phyloP scores from a whole-genome alignment of 192 early-diverging fungal genomes.

The Coemansia sp. region DNA sequence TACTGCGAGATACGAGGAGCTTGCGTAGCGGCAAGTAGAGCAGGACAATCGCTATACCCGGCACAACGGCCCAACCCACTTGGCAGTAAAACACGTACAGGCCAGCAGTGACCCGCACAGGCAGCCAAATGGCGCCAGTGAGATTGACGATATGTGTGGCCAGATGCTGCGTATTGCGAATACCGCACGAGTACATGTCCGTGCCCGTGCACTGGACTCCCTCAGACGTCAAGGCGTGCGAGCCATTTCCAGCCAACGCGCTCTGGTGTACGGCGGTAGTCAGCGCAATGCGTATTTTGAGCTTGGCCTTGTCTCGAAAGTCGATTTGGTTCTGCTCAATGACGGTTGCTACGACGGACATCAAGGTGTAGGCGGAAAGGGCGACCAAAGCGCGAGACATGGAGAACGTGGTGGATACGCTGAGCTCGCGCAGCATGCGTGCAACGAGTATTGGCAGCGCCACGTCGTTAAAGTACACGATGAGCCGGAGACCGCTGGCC shows the following conservation, averaged over 20 bases:
- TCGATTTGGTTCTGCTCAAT: constrained; percentile 53
- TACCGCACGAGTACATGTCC: constrained; percentile 33
- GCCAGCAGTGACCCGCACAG: constrained; percentile 13
- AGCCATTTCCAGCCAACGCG: not conserved
- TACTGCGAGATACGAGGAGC: not conserved
- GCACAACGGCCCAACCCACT: constrained; percentile 34
- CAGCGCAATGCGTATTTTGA: constrained; percentile 24
- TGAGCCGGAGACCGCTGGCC: constrained; percentile 20
- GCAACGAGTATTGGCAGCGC: constrained; percentile 21
- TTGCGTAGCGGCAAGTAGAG: constrained; percentile 37
- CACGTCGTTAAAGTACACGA: constrained; percentile 22
- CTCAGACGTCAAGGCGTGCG: not conserved
- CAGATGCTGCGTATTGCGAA: constrained; percentile 11
- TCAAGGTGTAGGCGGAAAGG: not conserved
- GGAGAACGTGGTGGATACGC: not conserved
- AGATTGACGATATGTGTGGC: constrained; percentile 18
- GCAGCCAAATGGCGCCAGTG: constrained; percentile 21
- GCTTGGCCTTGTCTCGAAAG: constrained; percentile 17
- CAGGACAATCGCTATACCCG: constrained; percentile 18
- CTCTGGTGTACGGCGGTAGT: constrained; percentile 21
- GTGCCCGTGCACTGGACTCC: not conserved
- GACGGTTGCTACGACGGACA: not conserved
- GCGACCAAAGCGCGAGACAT: not conserved
- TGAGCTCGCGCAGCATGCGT: constrained; percentile 20
- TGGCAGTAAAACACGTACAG: constrained; percentile 42